Evolutionary conservation across 1,284 basidiomycete species (phyloP), one percentile per base, ranked within the genome.

Genomic region (Leccinum fuscescens): DNA sequence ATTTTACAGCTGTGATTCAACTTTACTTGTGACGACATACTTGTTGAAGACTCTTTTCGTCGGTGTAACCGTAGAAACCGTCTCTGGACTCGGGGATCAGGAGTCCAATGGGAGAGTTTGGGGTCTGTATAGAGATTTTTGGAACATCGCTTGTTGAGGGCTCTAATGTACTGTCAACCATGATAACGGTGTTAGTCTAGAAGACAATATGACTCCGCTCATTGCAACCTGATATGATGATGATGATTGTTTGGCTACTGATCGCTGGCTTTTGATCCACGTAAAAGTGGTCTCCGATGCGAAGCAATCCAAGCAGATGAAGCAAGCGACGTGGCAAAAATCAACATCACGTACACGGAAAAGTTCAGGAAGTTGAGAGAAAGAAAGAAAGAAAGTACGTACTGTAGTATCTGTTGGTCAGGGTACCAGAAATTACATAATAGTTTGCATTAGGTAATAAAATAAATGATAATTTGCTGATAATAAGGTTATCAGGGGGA

Each of bases 21-120:
- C 15, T 24, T 37, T 24, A 48, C 42, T 17, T 17, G 14, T 8
- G 27, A 58, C 42, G 27, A 80, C 84, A 66, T 77, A 91, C 90
- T 65, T 89, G 89, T 66, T 86, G 83, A 49, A 88, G 78, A 49
- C 77, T 85, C 68, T 86, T 89, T 75, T 92, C 90, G 65, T 92
- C 89, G 27, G 79, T 79, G 72, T 92, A 92, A 4, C 86, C 86
- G 70, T 89, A 92, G 74, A 86, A 92, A 0, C 86, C 88, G 69
- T 90, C 87, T 62, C 82, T 80, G 6, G 82, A 73, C 66, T 86
- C 80, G 1, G 86, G 84, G 31, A 86, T 83, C 51, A 78, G 68
- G n/a, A 88, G 65, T 6, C 71, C 73, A 29, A 62, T 35, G 15
- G 57, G 22, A 15, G 72, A n/a, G 4, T 5, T 54, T 14, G 60